Base-by-base conservation (phyloP, 345 rosid species). In the Citrus hindsii region DNA sequence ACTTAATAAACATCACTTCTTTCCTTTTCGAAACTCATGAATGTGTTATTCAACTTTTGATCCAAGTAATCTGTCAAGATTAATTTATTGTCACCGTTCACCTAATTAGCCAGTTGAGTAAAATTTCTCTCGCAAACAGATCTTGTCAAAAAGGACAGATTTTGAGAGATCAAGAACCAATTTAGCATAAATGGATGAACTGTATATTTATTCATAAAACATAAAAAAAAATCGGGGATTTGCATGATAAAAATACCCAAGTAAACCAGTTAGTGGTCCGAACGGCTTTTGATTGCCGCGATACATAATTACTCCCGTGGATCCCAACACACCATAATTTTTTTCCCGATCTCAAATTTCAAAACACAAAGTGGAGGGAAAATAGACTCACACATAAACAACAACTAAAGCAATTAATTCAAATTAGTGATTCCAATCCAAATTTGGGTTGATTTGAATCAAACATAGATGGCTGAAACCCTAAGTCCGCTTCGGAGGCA, bases 401-500 rank as follows among this genome's bases (percentile, higher is more conserved):
- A 61, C 77, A 1, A 25, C 56, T 18, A 53, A 18, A 18, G 22
- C 58, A 53, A 5, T 16, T 53, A 66, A 76, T n/a, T 51, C 72
- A 53, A 66, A 33, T n/a, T 9, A 7, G 27, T 7, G 77, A 62
- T 75, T 32, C 4, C 32, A 32, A 0, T 27, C 79, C 22, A 5
- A n/a, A 66, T 76, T 53, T 18, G 32, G 25, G 58, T 53, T 53
- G 22, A 53, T 40, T 48, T 25, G 21, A 69, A 53, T 60, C 69
- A 58, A 24, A 24, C 55, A 48, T 13, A 14, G 58, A 94, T 95
- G 97, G 96, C 85, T 0, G 97, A 92, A 79, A 53, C 81, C 37
- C 74, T 90, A 56, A 90, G 97, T 85, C 99, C 99, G 74, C 90
- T 88, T 83, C 87, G 87, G 74, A 79, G 84, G 87, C 96, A 90